phyloP scores from a whole-genome alignment of 306 rosid genomes.

The Lathyrus sativus region DNA sequence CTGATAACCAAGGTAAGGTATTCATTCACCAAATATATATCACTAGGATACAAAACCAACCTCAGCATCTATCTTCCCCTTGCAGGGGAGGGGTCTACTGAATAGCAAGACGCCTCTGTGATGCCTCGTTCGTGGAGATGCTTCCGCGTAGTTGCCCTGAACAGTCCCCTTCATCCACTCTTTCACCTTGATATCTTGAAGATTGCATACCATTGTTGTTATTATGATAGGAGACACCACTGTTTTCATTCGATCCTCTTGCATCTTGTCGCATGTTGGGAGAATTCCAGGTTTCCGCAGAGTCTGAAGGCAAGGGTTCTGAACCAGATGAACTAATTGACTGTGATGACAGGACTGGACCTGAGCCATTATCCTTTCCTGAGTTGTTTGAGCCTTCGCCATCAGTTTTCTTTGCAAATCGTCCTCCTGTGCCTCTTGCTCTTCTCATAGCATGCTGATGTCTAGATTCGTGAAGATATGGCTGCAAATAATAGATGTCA shows the following conservation, averaged over 20 bases:
- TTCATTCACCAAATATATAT: constrained; percentile 31
- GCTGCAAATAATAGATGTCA: constrained; percentile 55
- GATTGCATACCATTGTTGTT: constrained; percentile 58
- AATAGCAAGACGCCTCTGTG: constrained; percentile 78
- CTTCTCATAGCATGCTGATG: constrained; percentile 98
- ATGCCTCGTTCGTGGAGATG: constrained; percentile 56
- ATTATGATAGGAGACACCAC: constrained; percentile 51
- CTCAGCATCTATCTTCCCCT: constrained; percentile 49
- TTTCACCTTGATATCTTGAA: constrained; percentile 60
- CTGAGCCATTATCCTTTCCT: constrained; percentile 56
- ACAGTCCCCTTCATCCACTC: constrained; percentile 74
- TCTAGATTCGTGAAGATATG: constrained; percentile 96
- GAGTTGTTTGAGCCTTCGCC: constrained; percentile 47
- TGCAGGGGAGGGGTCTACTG: constrained; percentile 50
- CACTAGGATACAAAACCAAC: constrained; percentile 48
- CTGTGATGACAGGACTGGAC: constrained; percentile 69
- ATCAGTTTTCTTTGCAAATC: constrained; percentile 78
- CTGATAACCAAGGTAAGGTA: constrained; percentile 49
- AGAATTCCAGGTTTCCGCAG: constrained; percentile 79
- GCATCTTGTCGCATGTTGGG: constrained; percentile 59
- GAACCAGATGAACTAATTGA: constrained; percentile 86
- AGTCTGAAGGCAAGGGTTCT: constrained; percentile 66
- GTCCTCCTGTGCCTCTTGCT: constrained; percentile 94
- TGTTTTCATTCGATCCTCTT: constrained; percentile 51
- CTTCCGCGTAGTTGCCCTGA: constrained; percentile 66